Conservation (phyloP, 805 yeast genomes). For the Zygosaccharomyces rouxii region DNA sequence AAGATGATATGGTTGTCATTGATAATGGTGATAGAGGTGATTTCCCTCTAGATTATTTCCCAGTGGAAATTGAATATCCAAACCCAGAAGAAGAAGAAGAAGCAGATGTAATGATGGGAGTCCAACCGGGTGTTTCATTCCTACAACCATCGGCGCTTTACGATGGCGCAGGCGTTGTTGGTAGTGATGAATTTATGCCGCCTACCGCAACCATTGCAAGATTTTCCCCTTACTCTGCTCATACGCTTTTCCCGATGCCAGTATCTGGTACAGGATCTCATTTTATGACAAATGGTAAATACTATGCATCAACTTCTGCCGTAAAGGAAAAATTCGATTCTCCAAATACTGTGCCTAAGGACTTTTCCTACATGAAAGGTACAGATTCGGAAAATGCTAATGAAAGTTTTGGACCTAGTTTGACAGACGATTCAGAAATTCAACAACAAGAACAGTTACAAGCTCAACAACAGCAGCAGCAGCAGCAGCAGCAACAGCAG, state of each 20-base stretch:
- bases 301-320: conserved; percentile 17
- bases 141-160: conserved; percentile 10
- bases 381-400: conserved; percentile 8
- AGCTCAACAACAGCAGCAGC: conserved; percentile 8
- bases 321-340: conserved; percentile 12
- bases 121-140: conserved; percentile 7
- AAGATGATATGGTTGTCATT: conserved; percentile 9
- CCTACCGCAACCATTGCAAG: conserved; percentile 13
- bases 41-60: conserved; percentile 68
- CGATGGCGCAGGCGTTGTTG: conserved; percentile 6
- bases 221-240: conserved; percentile 15
- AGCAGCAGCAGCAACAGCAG: conserved; percentile 7
- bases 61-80: conserved; percentile 39
- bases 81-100: conserved; percentile 19
- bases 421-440: conserved; percentile 1
- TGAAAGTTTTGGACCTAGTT: not conserved
- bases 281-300: conserved; percentile 26
- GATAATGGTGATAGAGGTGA: conserved; percentile 47
- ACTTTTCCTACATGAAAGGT: conserved; percentile 9
- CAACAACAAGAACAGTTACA: conserved; percentile 2
- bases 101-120: conserved; percentile 10
- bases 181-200: conserved; percentile 18
- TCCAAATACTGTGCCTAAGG: conserved; percentile 8
- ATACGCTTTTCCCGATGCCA: conserved; percentile 19
- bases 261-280: conserved; percentile 21